Conservation (phyloP, 495 filamentous ascomycete genomes). For the Saxophila tyrrhenica region DNA sequence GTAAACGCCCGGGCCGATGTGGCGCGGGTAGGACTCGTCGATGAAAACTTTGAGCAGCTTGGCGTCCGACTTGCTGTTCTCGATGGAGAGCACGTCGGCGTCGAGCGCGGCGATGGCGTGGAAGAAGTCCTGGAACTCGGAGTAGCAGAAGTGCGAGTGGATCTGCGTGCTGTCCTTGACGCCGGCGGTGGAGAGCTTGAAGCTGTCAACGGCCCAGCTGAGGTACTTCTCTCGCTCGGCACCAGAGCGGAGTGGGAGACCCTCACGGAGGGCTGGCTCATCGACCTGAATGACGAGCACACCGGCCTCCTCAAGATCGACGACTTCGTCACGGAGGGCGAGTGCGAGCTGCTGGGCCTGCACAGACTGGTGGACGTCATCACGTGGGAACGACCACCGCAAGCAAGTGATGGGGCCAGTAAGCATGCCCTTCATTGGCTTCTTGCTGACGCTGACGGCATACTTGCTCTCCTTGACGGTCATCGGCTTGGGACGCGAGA, state of each 20-base stretch:
- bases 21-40: constrained; percentile 86
- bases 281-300: constrained; percentile 98
- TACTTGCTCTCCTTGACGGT: constrained; percentile 99
- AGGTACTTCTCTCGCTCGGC: constrained; percentile 90
- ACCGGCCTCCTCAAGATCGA: constrained; percentile 92
- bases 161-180: constrained; percentile 93
- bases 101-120: constrained; percentile 96
- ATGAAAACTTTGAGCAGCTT: constrained; percentile 98
- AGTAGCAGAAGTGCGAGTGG: constrained; percentile 99
- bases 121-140: constrained; percentile 99
- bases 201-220: constrained; percentile 89
- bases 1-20: constrained; percentile 94
- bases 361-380: constrained; percentile 95
- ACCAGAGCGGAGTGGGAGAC: constrained; percentile 88
- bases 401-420: constrained; percentile 97
- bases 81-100: constrained; percentile 94
- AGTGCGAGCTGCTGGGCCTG: constrained; percentile 98
- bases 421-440: constrained; percentile 99
- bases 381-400: constrained; percentile 98
- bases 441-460: constrained; percentile 86
- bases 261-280: constrained; percentile 97
- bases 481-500: constrained; percentile 92
- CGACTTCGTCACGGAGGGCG: constrained; percentile 93
- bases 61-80: constrained; percentile 99
- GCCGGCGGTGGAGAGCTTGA: constrained; percentile 85